Conservation (phyloP, 257 asterid species). For the Petrea volubilis region DNA sequence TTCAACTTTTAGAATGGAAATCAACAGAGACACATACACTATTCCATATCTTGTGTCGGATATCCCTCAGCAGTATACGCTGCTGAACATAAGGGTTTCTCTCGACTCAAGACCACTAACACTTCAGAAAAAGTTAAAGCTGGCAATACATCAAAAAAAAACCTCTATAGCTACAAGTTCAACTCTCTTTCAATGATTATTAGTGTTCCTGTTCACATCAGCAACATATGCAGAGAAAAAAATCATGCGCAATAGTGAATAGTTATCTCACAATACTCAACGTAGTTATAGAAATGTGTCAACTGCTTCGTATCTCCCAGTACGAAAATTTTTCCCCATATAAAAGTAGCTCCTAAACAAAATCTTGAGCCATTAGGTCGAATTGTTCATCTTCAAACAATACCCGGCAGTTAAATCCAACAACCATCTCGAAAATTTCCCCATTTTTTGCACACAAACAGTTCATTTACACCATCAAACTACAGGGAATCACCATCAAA, state of each 20-base stretch:
- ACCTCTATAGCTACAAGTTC: not conserved
- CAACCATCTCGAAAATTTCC: not conserved
- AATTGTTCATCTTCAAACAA: not conserved
- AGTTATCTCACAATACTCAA: not conserved
- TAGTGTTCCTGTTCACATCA: not conserved
- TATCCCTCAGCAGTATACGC: too few relatives aligned
- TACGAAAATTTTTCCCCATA: not conserved
- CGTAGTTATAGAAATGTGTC: not conserved
- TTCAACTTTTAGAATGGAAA: not conserved
- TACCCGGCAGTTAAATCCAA: not conserved
- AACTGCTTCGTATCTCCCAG: not conserved
- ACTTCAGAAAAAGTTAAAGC: too few relatives aligned
- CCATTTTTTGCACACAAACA: not conserved
- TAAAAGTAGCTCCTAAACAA: conserved; percentile 7
- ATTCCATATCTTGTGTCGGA: not conserved
- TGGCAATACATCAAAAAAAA: not conserved
- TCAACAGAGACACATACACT: not conserved
- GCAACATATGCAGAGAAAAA: not conserved
- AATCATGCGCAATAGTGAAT: not conserved
- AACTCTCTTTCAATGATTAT: not conserved
- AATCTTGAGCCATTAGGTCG: not conserved
- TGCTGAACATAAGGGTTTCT: too few relatives aligned
- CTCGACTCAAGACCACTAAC: too few relatives aligned
- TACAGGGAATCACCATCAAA: too few relatives aligned
- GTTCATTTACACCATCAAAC: conserved; percentile 8